Conservation (phyloP, 164 flowering plant species). For the Umbellularia californica region DNA sequence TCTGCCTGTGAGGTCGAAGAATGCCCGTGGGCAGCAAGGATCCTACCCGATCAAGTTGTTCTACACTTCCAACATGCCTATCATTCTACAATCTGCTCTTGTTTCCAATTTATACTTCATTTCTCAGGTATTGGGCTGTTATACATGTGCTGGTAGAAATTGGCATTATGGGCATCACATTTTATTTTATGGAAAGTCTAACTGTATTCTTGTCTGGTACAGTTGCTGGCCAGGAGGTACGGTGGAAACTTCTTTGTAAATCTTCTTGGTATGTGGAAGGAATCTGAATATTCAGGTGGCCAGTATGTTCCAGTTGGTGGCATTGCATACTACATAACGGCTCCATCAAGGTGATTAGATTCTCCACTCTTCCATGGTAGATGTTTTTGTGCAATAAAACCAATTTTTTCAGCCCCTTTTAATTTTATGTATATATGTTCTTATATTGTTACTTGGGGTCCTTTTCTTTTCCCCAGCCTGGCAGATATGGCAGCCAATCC, state of each 20-base stretch:
- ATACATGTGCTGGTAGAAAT: too few species aligned
- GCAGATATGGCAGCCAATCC: slow-evolving; percentile 49
- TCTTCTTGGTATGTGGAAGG: slow-evolving; percentile 53
- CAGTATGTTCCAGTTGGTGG: slow-evolving; percentile 52
- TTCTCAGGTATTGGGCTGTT: slow-evolving; percentile 35
- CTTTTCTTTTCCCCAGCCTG: slow-evolving; percentile 26
- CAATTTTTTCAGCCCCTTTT: neutral
- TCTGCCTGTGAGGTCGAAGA: slow-evolving; percentile 49
- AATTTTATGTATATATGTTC: neutral
- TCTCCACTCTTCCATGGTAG: neutral
- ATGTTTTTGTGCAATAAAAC: neutral
- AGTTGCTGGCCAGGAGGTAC: slow-evolving; percentile 47
- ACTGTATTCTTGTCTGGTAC: slow-evolving; percentile 1
- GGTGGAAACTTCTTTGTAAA: slow-evolving; percentile 51
- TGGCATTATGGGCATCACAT: neutral
- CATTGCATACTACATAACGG: slow-evolving; percentile 51
- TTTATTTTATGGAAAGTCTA: neutral
- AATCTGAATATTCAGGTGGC: slow-evolving; percentile 44
- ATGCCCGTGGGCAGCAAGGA: slow-evolving; percentile 55
- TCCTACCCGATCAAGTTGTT: slow-evolving; percentile 55
- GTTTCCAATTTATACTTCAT: slow-evolving; percentile 52
- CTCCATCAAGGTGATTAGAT: slow-evolving; percentile 41
- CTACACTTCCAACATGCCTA: slow-evolving; percentile 60
- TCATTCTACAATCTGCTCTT: slow-evolving; percentile 55
- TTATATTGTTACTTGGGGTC: neutral